Percentiles rank a stretch among this genome's conserved stretches.
Conservation (phyloP, 192 early-diverging fungal species). For the Cetraspora pellucida region DNA sequence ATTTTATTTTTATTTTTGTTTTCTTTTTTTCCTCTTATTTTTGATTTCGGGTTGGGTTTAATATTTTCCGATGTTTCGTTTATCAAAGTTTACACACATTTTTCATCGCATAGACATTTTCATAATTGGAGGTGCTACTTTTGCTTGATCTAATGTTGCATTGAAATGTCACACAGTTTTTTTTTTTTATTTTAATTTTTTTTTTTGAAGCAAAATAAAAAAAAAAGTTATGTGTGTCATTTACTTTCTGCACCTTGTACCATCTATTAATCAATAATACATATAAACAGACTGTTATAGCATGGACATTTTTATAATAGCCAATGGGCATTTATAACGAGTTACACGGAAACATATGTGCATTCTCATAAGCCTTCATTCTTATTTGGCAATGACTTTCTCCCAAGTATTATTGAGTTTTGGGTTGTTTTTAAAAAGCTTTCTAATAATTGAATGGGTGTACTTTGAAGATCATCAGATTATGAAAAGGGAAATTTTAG, state of each 20-base stretch:
- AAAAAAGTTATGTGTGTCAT: background rate
- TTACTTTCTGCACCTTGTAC: background rate
- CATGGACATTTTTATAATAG: background rate
- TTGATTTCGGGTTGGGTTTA: background rate
- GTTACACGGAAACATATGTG: background rate
- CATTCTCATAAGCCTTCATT: background rate
- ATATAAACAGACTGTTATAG: background rate
- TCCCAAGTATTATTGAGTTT: background rate
- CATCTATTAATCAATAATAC: background rate
- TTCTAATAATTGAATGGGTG: background rate
- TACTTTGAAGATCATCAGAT: background rate
- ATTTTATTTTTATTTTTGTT: background rate
- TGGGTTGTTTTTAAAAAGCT: background rate
- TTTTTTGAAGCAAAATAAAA: background rate
- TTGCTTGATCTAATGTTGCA: too few relatives aligned
- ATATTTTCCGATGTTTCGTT: background rate
- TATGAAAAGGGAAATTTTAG: too few relatives aligned
- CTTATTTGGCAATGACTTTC: background rate
- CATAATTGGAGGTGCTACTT: background rate
- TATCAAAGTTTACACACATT: constrained; percentile 1
- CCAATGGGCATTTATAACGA: background rate
- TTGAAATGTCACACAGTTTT: too few relatives aligned
- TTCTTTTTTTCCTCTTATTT: background rate
- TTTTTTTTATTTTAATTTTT: background rate
- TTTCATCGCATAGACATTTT: constrained; percentile 1